Percentiles rank a stretch among this genome's conserved stretches.
phyloP scores from a whole-genome alignment of 202 grass and related monocot species.

The Bolboschoenoplectus hybrid region DNA sequence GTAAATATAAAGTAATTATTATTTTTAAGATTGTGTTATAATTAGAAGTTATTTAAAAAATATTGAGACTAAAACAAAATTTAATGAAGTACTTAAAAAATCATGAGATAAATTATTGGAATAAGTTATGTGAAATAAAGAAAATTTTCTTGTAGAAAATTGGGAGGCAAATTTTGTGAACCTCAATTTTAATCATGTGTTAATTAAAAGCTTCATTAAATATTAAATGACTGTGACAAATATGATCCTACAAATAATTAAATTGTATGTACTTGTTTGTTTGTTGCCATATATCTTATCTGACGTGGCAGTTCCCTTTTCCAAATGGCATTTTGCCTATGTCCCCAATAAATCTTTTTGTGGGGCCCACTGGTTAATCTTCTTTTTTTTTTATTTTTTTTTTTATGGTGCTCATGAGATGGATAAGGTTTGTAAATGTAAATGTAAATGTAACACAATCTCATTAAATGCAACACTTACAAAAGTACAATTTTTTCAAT shows the following conservation, averaged over 20 bases:
- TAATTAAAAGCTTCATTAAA: background rate
- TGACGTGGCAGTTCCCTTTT: background rate
- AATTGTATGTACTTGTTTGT: slow-evolving; percentile 12
- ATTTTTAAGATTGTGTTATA: too few species aligned
- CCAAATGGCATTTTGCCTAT: background rate
- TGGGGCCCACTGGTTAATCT: background rate
- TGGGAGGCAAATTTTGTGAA: background rate
- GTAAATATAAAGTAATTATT: too few species aligned
- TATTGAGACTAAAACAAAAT: too few species aligned
- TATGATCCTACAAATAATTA: slow-evolving; percentile 9
- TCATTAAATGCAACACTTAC: background rate
- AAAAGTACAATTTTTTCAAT: background rate
- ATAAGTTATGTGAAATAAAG: too few species aligned
- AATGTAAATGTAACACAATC: slow-evolving; percentile 18
- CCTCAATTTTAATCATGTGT: too few species aligned
- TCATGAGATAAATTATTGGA: too few species aligned
- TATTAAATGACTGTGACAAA: slow-evolving; percentile 17
- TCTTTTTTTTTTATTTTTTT: background rate
- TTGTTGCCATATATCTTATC: background rate
- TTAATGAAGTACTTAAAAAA: too few species aligned
- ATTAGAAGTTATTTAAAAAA: too few species aligned
- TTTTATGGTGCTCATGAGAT: slow-evolving; percentile 5
- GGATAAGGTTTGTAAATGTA: background rate
- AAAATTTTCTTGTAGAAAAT: background rate
- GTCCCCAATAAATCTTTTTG: background rate